phyloP scores from a whole-genome alignment of 495 filamentous ascomycete species.

The Xylaria nigripes region DNA sequence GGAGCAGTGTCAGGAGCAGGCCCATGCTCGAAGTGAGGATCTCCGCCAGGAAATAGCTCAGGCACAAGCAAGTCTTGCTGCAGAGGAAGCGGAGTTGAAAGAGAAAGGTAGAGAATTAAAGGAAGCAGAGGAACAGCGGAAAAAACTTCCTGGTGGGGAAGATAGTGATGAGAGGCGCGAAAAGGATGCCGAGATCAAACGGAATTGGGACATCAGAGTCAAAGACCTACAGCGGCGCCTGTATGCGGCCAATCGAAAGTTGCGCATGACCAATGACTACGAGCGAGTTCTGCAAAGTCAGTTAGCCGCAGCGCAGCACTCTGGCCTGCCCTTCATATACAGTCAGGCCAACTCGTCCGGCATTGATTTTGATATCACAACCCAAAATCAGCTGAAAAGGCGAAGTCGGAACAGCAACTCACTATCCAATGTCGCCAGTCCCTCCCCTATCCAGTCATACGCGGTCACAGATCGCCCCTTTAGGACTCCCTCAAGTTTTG shows the following conservation, averaged over 20 bases:
- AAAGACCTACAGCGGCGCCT: conserved; percentile 38
- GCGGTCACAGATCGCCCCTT: conserved; percentile 32
- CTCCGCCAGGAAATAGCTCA: conserved; percentile 23
- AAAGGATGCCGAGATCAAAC: conserved; percentile 33
- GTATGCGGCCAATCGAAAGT: conserved; percentile 26
- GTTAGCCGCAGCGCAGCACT: conserved; percentile 20
- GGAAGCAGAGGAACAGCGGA: conserved; percentile 47
- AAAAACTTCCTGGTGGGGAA: conserved; percentile 43
- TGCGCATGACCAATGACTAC: conserved; percentile 34
- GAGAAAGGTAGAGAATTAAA: conserved; percentile 41
- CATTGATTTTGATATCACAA: conserved; percentile 41
- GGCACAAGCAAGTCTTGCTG: conserved; percentile 22
- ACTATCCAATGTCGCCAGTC: conserved; percentile 37
- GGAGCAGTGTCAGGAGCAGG: conserved; percentile 28
- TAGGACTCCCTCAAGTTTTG: conserved; percentile 27
- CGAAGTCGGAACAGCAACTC: conserved; percentile 51
- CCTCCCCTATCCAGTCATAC: conserved; percentile 33
- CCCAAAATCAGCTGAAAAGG: conserved; percentile 42
- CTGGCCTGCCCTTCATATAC: conserved; percentile 29
- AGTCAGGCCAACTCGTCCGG: conserved; percentile 39
- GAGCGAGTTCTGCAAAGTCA: conserved; percentile 28
- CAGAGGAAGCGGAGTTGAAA: conserved; percentile 38
- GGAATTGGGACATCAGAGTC: conserved; percentile 38
- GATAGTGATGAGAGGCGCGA: conserved; percentile 48
- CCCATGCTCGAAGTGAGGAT: conserved; percentile 22